Conservation (phyloP, 768 basidiomycete genomes). For the Trametes coccinea region DNA sequence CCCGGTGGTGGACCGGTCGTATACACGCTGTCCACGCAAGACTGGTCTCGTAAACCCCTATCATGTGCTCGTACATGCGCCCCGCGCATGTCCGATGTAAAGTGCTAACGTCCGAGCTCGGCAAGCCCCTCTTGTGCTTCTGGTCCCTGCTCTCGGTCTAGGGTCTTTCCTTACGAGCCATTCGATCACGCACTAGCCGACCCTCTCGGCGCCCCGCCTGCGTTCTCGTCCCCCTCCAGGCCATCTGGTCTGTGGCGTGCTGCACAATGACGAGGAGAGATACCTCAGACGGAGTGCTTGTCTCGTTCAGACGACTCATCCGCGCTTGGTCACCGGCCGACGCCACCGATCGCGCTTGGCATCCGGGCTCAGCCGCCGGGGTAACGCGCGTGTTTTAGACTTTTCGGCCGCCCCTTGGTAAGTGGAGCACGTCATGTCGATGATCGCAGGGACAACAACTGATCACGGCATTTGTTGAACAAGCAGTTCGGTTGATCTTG, state of each 20-base stretch:
- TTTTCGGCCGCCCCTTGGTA: neutral
- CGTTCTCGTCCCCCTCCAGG: neutral
- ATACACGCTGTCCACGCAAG: too few relatives aligned
- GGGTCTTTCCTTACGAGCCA: neutral
- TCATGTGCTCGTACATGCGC: conserved; percentile 15
- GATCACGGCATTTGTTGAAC: neutral
- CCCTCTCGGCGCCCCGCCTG: neutral
- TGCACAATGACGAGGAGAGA: too few relatives aligned
- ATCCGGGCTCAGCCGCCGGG: too few relatives aligned
- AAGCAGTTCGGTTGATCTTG: too few relatives aligned
- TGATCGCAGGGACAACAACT: neutral
- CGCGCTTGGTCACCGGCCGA: neutral
- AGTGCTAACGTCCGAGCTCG: neutral
- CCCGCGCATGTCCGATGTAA: neutral
- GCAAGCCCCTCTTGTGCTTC: conserved; percentile 5
- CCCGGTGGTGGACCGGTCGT: too few relatives aligned
- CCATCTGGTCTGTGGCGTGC: neutral
- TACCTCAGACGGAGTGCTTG: neutral
- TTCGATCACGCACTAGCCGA: neutral
- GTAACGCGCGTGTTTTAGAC: neutral
- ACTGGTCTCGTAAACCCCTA: neutral
- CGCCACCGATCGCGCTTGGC: neutral
- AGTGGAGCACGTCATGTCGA: neutral
- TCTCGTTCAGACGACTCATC: neutral
- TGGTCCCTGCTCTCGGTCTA: neutral